Evolutionary conservation across 1,284 basidiomycete species (phyloP).

Genomic region (Schizophyllum amplum): DNA sequence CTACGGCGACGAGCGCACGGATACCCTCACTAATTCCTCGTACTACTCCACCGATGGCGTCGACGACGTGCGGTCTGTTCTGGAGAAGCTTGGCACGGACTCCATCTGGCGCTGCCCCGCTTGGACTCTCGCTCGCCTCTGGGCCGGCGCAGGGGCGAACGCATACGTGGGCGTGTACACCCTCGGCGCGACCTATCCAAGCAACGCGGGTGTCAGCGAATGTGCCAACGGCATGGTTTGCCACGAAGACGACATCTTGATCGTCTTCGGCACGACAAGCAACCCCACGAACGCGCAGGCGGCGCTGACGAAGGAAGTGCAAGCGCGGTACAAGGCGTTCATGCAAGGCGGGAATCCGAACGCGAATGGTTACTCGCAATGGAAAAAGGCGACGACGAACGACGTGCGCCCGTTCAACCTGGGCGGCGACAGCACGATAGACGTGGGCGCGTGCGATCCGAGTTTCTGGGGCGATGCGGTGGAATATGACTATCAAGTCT

Average conservation of each 20-base stretch:
- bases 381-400: slow-evolving; percentile 42
- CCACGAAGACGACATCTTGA: slow-evolving; percentile 69
- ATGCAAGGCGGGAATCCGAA: slow-evolving; percentile 54
- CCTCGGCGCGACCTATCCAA: slow-evolving; percentile 62
- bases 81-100: slow-evolving; percentile 62
- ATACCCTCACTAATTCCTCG: slow-evolving; percentile 35
- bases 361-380: slow-evolving; percentile 32
- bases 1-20: slow-evolving; percentile 42
- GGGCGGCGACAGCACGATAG: slow-evolving; percentile 42
- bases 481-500: slow-evolving; percentile 67
- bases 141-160: slow-evolving; percentile 53
- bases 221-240: slow-evolving; percentile 55
- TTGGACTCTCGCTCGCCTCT: slow-evolving; percentile 62
- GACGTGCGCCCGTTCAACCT: slow-evolving; percentile 47
- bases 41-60: slow-evolving; percentile 37
- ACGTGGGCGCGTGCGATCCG: slow-evolving; percentile 50
- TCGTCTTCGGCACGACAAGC: slow-evolving; percentile 61
- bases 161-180: slow-evolving; percentile 65
- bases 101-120: slow-evolving; percentile 62
- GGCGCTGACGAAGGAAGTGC: slow-evolving; percentile 53
- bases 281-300: slow-evolving; percentile 49
- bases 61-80: slow-evolving; percentile 44
- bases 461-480: slow-evolving; percentile 57
- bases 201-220: slow-evolving; percentile 44
- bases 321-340: slow-evolving; percentile 63